phyloP scores from a whole-genome alignment of 345 rosid genomes.

The Populus euphratica region DNA sequence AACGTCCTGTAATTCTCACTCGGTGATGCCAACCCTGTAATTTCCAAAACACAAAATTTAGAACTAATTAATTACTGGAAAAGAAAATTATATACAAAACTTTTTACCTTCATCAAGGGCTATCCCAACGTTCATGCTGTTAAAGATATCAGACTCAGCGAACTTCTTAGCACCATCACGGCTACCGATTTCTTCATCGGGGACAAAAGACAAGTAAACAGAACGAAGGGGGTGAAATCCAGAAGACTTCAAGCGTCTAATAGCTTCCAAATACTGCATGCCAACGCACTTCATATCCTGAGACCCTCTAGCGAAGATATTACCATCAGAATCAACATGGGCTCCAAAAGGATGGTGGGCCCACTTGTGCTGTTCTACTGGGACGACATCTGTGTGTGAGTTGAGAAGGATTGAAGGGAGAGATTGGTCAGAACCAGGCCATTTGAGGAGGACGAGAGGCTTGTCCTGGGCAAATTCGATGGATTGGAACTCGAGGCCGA shows the following conservation, averaged over 20 bases:
- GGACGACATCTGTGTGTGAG: constrained; percentile 97
- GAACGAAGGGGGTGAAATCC: constrained; percentile 67
- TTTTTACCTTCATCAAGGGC: constrained; percentile 84
- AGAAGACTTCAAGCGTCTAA: constrained; percentile 55
- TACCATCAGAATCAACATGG: constrained; percentile 63
- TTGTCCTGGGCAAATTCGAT: constrained; percentile 60
- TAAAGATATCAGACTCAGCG: constrained; percentile 54
- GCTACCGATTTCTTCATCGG: constrained; percentile 97
- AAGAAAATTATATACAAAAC: not conserved
- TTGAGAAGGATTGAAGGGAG: constrained; percentile 78
- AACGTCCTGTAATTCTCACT: constrained; percentile 61
- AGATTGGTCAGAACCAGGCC: constrained; percentile 60
- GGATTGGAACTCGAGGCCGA: constrained; percentile 57
- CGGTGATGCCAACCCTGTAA: constrained; percentile 71
- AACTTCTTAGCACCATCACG: constrained; percentile 82
- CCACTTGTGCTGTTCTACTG: constrained; percentile 80
- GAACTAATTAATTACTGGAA: not conserved
- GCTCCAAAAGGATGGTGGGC: constrained; percentile 64
- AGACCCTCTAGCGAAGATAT: constrained; percentile 82
- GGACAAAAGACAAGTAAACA: constrained; percentile 68
- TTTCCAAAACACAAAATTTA: not conserved
- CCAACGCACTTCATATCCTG: constrained; percentile 99
- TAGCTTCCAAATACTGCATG: constrained; percentile 87
- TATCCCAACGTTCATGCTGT: constrained; percentile 60
- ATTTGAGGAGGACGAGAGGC: constrained; percentile 70